A percentile compares a stretch with the other conserved stretches of the same genome.
Conservation (phyloP, 805 yeast genomes). For the Helenozyma baotianmanensis region DNA sequence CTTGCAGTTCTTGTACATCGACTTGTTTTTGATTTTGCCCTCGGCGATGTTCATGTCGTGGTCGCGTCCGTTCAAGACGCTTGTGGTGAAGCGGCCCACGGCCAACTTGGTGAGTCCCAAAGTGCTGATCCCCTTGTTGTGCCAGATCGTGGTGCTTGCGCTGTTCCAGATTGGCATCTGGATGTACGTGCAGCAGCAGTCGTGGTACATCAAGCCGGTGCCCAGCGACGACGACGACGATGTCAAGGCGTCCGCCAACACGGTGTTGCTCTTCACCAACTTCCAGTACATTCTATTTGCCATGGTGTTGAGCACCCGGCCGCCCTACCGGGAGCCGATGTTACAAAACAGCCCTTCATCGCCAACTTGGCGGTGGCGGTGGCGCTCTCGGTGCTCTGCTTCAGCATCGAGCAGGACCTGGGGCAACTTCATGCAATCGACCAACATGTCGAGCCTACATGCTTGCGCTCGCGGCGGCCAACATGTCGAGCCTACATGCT, state of each 20-base stretch:
- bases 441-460: constrained; percentile 61
- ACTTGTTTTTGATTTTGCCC: constrained; percentile 84
- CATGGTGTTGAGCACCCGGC: constrained; percentile 80
- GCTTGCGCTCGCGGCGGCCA: constrained; percentile 42
- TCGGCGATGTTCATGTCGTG: constrained; percentile 97
- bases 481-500: too few species aligned
- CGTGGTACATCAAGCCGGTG: constrained; percentile 78
- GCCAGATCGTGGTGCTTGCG: constrained; percentile 63
- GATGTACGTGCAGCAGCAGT: constrained; percentile 49
- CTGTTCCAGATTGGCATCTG: constrained; percentile 68
- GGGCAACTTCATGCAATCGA: constrained; percentile 73
- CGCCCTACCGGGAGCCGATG: constrained; percentile 84
- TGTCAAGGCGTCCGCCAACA: constrained; percentile 85
- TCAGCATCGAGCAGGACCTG: constrained; percentile 53
- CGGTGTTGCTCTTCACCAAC: constrained; percentile 71
- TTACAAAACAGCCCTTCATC: constrained; percentile 67
- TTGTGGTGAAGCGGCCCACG: constrained; percentile 78
- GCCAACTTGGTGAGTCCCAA: constrained; percentile 91
- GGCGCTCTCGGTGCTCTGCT: constrained; percentile 47
- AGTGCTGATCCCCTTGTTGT: constrained; percentile 75
- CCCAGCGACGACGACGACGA: constrained; percentile 71
- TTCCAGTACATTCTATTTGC: constrained; percentile 88
- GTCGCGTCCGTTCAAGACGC: constrained; percentile 68
- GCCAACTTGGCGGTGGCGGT: constrained; percentile 51
- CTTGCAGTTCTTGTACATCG: constrained; percentile 93